Conservation (phyloP, 306 rosid genomes). For the Gynostemma pentaphyllum region DNA sequence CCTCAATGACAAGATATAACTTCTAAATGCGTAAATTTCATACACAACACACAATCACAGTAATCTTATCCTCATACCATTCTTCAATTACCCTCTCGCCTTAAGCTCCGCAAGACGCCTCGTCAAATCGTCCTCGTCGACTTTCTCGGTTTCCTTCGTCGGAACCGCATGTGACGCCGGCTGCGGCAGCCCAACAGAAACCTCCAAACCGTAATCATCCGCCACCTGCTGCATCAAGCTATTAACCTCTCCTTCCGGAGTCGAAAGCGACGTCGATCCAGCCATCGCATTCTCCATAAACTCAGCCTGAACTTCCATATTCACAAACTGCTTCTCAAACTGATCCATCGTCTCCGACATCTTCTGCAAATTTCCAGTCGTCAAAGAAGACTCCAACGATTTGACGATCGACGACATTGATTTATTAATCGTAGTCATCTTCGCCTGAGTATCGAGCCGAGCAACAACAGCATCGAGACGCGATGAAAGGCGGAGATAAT, state of each 20-base stretch:
- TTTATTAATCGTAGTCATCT: conserved; percentile 84
- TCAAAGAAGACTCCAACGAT: conserved; percentile 60
- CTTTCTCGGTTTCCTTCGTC: conserved; percentile 69
- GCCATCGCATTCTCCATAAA: conserved; percentile 98
- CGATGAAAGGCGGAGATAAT: conserved; percentile 82
- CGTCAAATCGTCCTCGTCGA: conserved; percentile 77
- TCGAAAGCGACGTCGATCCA: conserved; percentile 80
- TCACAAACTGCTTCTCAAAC: conserved; percentile 93
- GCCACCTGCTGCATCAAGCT: conserved; percentile 97
- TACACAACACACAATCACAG: background rate
- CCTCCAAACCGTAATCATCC: conserved; percentile 92
- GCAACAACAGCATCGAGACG: conserved; percentile 93
- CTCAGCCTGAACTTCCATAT: conserved; percentile 99
- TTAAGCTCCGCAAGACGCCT: conserved; percentile 94
- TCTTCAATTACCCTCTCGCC: conserved; percentile 64
- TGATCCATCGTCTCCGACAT: conserved; percentile 95
- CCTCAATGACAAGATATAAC: background rate
- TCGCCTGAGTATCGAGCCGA: conserved; percentile 94
- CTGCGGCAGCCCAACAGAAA: conserved; percentile 86
- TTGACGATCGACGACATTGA: conserved; percentile 87
- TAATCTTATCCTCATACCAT: background rate
- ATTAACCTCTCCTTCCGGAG: conserved; percentile 92
- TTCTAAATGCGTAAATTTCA: conserved; percentile 8
- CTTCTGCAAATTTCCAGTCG: conserved; percentile 90
- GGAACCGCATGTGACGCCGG: conserved; percentile 86